phyloP scores from a whole-genome alignment of 164 flowering plant species.

The Dillenia turbinata region DNA sequence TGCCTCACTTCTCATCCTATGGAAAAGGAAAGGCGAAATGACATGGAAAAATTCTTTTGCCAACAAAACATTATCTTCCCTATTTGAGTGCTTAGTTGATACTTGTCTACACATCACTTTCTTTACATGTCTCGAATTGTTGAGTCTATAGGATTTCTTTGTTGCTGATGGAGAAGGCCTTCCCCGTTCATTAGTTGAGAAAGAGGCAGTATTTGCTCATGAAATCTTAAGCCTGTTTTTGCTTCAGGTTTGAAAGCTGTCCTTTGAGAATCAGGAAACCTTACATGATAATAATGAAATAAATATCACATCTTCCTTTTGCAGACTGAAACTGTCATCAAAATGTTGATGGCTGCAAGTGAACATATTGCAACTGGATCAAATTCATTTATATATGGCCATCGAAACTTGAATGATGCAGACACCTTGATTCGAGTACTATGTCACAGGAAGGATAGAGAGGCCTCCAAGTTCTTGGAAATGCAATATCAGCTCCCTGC shows the following conservation, averaged over 20 bases:
- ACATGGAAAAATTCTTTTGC: no score
- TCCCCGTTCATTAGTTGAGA: constrained; percentile 64
- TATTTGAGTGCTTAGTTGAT: no score
- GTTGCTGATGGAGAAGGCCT: constrained; percentile 90
- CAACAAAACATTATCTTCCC: no score
- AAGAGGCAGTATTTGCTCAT: constrained; percentile 57
- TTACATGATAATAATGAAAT: background rate
- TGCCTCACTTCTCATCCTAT: background rate
- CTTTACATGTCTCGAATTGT: no score
- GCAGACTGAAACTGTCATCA: constrained; percentile 65
- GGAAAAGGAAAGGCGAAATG: background rate
- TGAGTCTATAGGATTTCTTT: constrained; percentile 65
- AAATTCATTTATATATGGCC: constrained; percentile 24
- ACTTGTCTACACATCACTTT: no score
- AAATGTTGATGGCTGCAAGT: constrained; percentile 71
- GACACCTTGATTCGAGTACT: constrained; percentile 63
- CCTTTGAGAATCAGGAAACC: background rate
- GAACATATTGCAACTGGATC: constrained; percentile 41
- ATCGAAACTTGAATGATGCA: constrained; percentile 40
- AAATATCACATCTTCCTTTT: constrained; percentile 3
- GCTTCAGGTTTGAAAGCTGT: constrained; percentile 41
- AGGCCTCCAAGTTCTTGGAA: constrained; percentile 74
- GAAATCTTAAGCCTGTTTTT: constrained; percentile 51
- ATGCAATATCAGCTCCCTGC: constrained; percentile 68
- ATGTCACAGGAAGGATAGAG: constrained; percentile 81